Conservation (phyloP, 352 stramenopile genomes). For the Phytophthora capsici region DNA sequence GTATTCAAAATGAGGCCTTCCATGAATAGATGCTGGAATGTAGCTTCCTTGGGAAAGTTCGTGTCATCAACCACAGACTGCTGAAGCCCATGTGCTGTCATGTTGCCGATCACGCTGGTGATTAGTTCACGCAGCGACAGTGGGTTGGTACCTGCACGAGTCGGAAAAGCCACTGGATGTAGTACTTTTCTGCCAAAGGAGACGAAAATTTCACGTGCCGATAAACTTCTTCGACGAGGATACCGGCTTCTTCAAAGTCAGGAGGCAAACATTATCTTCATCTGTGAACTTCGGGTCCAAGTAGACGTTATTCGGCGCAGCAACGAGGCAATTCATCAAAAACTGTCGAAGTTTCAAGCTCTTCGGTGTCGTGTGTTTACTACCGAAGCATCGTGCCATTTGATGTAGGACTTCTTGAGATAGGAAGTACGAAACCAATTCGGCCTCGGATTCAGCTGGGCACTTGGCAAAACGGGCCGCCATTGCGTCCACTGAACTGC, state of each 20-base stretch:
- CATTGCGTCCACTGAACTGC: background rate
- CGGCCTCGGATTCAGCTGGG: background rate
- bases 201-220: slow-evolving; percentile 7
- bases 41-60: slow-evolving; percentile 24
- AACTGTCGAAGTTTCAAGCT: background rate
- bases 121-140: slow-evolving; percentile 23
- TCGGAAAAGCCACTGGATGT: slow-evolving; percentile 21
- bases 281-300: background rate
- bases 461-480: background rate
- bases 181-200: slow-evolving; percentile 3
- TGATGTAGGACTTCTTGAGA: background rate
- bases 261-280: background rate
- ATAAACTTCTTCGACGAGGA: slow-evolving; percentile 8
- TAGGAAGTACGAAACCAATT: slow-evolving; percentile 3
- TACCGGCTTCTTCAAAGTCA: slow-evolving; percentile 5
- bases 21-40: slow-evolving; percentile 30
- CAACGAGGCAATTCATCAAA: background rate
- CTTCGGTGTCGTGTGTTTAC: background rate
- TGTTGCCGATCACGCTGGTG: slow-evolving; percentile 13
- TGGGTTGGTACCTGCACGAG: slow-evolving; percentile 12
- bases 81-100: slow-evolving; percentile 17
- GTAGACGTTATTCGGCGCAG: background rate
- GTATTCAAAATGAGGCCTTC: background rate
- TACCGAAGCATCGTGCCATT: slow-evolving; percentile 5
- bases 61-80: background rate